Base-by-base conservation (phyloP, 805 yeast species). In the Brettanomyces nanus region DNA sequence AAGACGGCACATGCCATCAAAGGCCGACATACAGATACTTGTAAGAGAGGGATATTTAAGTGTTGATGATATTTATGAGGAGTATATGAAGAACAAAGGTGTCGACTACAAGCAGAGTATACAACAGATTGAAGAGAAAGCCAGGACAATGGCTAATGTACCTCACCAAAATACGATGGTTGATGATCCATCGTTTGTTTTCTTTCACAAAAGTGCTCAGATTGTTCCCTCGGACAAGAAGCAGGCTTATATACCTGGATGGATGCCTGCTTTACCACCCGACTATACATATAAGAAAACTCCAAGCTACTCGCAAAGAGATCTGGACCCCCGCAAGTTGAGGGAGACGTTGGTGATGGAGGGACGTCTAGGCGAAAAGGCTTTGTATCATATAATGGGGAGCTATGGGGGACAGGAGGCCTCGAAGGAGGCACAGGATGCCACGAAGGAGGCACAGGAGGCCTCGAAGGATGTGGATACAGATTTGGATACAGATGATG, bases 231-330 rank as follows among this genome's bases (percentile, higher is more conserved):
- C 79, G 26, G 56, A 61, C 1, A 61, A 20, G 46, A 21, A 14
- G 28, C 13, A 22, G 28, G 18, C 28, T 14, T 33, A 22, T 57
- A 27, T 62, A 11, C 94, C 94, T 0, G 53, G 62, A 5, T 87
- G 87, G 79, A 62, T 90, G 48, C 98, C 98, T 0, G 76, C 77
- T 10, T 67, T 90, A 21, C 98, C 98, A 1, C 95, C 97, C 0
- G 95, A 86, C 51, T 94, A 89, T 58, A 90, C 97, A 0, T 90
- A 82, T 55, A 77, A 75, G 57, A 73, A 78, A 39, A 83, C 95
- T 0, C 82, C 95, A 0, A 69, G 70, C 45, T 87, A 66, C 54
- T 69, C 78, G 39, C 65, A 74, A 19, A 66, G 79, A 17, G 60
- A 78, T 13, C 72, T 78, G 1, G 90, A 85, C 51, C 85, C 89